phyloP scores from a whole-genome alignment of 352 stramenopile genomes.

The Pythium monospermum region DNA sequence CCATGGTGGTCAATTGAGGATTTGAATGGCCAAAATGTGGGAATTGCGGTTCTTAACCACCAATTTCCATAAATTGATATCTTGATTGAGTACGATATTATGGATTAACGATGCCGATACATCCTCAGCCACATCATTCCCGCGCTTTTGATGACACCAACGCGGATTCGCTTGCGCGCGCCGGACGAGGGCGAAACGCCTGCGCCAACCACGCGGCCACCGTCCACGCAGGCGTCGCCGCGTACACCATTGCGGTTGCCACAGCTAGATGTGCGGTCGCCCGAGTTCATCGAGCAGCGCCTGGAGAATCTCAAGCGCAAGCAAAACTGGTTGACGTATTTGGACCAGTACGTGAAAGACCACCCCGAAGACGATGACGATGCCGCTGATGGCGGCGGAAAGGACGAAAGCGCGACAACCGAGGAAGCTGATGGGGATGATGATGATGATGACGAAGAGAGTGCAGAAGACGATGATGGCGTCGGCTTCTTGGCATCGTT shows the following conservation, averaged over 20 bases:
- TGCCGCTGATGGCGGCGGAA: background rate
- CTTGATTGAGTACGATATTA: background rate
- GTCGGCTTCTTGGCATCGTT: constrained; percentile 46
- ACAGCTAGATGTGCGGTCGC: constrained; percentile 64
- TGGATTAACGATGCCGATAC: background rate
- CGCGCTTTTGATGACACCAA: too few species aligned
- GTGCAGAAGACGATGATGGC: constrained; percentile 1
- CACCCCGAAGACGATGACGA: constrained; percentile 40
- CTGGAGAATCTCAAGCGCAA: constrained; percentile 84
- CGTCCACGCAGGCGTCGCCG: constrained; percentile 24
- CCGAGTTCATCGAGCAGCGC: constrained; percentile 80
- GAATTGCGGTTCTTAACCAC: background rate
- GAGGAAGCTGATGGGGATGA: background rate
- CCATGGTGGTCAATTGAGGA: constrained; percentile 5
- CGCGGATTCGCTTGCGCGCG: constrained; percentile 61
- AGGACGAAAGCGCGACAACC: background rate
- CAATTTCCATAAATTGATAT: background rate
- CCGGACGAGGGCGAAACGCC: constrained; percentile 38
- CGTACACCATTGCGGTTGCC: constrained; percentile 22
- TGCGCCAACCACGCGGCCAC: background rate
- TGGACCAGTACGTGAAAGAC: constrained; percentile 71
- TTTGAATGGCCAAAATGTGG: background rate
- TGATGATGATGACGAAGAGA: constrained; percentile 5
- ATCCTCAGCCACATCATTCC: too few species aligned
- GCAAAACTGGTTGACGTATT: constrained; percentile 46